Evolutionary conservation across 1,139 yeast genomes (phyloP), one percentile per base, ranked within the genome.

Genomic region (Lodderomyces metapsilosis): DNA sequence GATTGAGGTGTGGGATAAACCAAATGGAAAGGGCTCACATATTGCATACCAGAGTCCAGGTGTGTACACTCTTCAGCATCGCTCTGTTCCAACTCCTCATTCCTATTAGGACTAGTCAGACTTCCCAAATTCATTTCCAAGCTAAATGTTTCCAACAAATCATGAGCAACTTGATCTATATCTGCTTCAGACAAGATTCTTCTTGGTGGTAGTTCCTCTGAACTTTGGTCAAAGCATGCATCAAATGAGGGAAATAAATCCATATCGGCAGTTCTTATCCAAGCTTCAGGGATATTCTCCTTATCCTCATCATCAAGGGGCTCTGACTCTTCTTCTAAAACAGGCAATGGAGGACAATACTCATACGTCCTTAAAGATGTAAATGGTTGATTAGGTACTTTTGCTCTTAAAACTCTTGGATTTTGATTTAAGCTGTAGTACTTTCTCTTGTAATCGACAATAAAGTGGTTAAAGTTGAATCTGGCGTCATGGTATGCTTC

Each of bases 391-490:
- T 64, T 59, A 23, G 62, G 61, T 37, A 70, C 61, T 46, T 66
- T 67, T 12, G 68, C 51, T 16, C 71, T 70, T 11, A 76, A 61
- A 4, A 75, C 63, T 18, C 65, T 52, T 1, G 73, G 72, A 44
- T 68, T 65, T 21, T 56, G 57, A 30, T 64, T 54, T 25, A 62
- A 56, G 52, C 66, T 69, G 53, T 76, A 74, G 59, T 68, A 72
- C 50, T 63, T 64, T 40, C 69, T 74, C 39, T 66, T 61, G 40
- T 66, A 63, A 38, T 66, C 69, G 18, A 73, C 62, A 38, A 59
- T 57, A 12, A 62, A 53, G 43, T 67, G 68, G 40, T 58, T 61
- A 20, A 62, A 47, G 34, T 58, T 56, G 48, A 57, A 63, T 40
- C 61, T 55, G 11, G 58, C 40, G 22, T 58, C 56, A 41, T 54